Conservation (phyloP, 2,329 filamentous ascomycete species). For the Penicillium expansum region DNA sequence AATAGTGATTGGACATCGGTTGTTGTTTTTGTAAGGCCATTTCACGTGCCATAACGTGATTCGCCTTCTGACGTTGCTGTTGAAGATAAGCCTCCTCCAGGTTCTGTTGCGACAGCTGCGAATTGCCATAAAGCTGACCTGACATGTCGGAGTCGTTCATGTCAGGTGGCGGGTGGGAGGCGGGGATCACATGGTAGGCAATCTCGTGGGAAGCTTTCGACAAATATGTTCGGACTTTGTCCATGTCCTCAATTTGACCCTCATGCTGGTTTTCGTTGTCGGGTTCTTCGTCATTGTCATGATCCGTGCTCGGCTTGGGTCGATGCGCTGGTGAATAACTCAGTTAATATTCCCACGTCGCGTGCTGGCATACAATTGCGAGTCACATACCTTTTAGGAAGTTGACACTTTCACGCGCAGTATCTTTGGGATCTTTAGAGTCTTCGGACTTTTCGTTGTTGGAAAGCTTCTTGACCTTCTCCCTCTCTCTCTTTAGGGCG, state of each 20-base stretch:
- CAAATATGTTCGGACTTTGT: conserved; percentile 62
- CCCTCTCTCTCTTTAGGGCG: conserved; percentile 78
- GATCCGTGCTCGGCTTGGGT: conserved; percentile 49
- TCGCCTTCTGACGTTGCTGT: conserved; percentile 53
- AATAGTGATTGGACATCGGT: conserved; percentile 51
- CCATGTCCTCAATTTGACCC: conserved; percentile 58
- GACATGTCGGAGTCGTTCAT: conserved; percentile 44
- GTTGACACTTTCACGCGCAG: conserved; percentile 47
- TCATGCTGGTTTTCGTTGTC: conserved; percentile 48
- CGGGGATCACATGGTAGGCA: conserved; percentile 65
- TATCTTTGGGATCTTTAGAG: conserved; percentile 44
- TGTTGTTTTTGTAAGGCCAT: conserved; percentile 60
- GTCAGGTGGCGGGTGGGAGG: conserved; percentile 59
- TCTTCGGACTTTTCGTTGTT: conserved; percentile 53
- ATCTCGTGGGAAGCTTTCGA: conserved; percentile 67
- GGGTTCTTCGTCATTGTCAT: conserved; percentile 47
- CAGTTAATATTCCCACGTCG: background rate
- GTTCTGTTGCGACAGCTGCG: conserved; percentile 53
- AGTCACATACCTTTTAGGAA: conserved; percentile 37
- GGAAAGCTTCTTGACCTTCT: conserved; percentile 60
- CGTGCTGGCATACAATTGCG: background rate
- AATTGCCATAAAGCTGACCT: conserved; percentile 46
- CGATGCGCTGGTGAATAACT: conserved; percentile 38
- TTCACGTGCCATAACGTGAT: conserved; percentile 49
- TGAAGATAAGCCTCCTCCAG: conserved; percentile 61